A percentile compares a stretch with the other conserved stretches of the same genome.
phyloP scores from a whole-genome alignment of 1,284 basidiomycete species.

The Marasmius oreades region DNA sequence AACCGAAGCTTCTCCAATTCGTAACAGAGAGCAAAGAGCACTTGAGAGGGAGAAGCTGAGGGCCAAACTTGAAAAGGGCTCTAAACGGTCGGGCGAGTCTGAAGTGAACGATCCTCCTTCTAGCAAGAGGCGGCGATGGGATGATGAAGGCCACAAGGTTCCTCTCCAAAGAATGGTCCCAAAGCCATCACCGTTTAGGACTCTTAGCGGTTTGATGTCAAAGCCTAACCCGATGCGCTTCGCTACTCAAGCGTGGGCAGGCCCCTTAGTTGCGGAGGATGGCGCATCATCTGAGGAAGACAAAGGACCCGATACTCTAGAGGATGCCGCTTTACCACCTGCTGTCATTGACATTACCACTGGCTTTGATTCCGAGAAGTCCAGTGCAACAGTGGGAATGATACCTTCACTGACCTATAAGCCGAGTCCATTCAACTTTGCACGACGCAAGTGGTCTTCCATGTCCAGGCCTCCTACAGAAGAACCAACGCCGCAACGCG shows the following conservation, averaged over 20 bases:
- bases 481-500: not conserved
- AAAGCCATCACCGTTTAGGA: conserved; percentile 32
- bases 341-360: conserved; percentile 22
- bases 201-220: conserved; percentile 36
- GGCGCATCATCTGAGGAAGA: conserved; percentile 42
- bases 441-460: conserved; percentile 49
- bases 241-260: conserved; percentile 42
- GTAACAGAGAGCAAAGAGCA: conserved; percentile 12
- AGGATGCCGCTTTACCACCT: conserved; percentile 33
- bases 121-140: conserved; percentile 27
- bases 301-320: conserved; percentile 47
- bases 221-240: conserved; percentile 45
- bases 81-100: conserved; percentile 18
- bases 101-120: conserved; percentile 26
- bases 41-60: conserved; percentile 15
- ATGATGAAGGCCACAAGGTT: conserved; percentile 15
- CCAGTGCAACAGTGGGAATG: conserved; percentile 11
- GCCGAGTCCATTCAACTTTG: conserved; percentile 52
- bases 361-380: conserved; percentile 6
- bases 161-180: conserved; percentile 33
- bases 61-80: not conserved
- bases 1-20: not conserved
- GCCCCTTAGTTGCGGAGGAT: conserved; percentile 38
- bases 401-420: conserved; percentile 34
- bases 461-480: conserved; percentile 23